Base-by-base conservation (phyloP, 805 yeast species). In the Sugiyamaella smithiae region DNA sequence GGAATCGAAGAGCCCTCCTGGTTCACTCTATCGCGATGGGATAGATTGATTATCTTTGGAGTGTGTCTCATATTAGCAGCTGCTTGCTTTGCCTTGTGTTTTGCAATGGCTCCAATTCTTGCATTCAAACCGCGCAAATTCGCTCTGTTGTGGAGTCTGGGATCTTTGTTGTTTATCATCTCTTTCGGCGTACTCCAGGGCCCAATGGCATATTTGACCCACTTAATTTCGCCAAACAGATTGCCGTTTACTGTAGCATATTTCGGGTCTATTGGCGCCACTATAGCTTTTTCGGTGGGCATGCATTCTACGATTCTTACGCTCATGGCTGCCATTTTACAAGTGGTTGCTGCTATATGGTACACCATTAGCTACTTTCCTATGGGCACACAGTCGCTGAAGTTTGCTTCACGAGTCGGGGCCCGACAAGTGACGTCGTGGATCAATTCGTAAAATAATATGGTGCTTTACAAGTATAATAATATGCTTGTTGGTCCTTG, bases 351-450 rank as follows among this genome's bases (percentile, higher is more conserved):
- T 1, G 89, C 93, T n/a, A 60, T 88, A 4, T 90, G 90, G 73
- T 93, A 93, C 65, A 83, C 93, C 0, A 74, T 91, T 36, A 86
- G 96, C 60, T 93, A 93, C 67, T 91, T 93, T 76, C 99, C 99
- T 11, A 85, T 90, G 70, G 99, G 99, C 9, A 86, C 91, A 1
- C 84, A 85, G 52, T 85, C 95, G 1, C 60, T 83, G 43, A 68
- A 76, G 52, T 71, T 81, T 65, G 75, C 84, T 1, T 71, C 80
- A 12, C 67, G 78, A 19, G 69, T 82, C 5, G 88, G 85, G 4
- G 66, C 77, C 4, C 72, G 77, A 49, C 81, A 79, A 48, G 80
- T 79, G 58, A 56, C 68, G 24, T 56, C 69, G 24, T 70, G 74
- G 74, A 60, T 70, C 28, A 71, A 69, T 45, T 54, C 67, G 5